These are phyloP conservation scores for Tetrapyrgos nigripes DNA, from an alignment of 1,284 basidiomycete species.

Conservation along the genomic window DNA sequence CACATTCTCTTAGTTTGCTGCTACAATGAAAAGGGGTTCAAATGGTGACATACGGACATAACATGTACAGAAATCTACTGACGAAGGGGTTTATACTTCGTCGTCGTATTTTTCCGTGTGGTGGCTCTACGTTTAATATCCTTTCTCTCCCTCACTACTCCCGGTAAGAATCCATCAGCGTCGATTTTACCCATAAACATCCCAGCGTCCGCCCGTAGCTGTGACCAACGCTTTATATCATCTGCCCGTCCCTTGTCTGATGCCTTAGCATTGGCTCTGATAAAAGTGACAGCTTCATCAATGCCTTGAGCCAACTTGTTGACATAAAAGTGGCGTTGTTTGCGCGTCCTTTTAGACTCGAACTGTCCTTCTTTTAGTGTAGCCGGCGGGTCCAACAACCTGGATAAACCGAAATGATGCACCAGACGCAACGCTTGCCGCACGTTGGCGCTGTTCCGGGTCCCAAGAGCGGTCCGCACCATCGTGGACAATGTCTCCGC, in stretches of 20 bases:
- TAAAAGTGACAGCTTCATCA: constrained; percentile 37
- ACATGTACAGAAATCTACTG: neutral
- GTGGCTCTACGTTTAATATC: neutral
- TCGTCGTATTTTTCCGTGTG: neutral
- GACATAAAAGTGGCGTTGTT: constrained; percentile 39
- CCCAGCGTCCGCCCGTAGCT: constrained; percentile 25
- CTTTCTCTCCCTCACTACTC: neutral
- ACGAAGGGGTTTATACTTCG: neutral
- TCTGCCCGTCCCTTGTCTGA: constrained; percentile 14
- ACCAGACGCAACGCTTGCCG: constrained; percentile 66
- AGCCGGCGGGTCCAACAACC: constrained; percentile 24
- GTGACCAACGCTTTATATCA: constrained; percentile 29
- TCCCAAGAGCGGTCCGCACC: constrained; percentile 57
- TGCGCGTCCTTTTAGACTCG: constrained; percentile 30
- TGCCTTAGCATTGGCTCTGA: constrained; percentile 25
- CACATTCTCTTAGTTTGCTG: neutral
- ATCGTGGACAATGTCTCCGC: constrained; percentile 57
- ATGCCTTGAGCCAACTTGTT: constrained; percentile 45
- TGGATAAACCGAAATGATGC: constrained; percentile 45
- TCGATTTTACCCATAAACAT: neutral
- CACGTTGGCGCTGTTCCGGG: constrained; percentile 52
- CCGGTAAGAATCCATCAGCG: neutral
- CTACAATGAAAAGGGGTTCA: neutral
- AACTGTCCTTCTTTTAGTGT: constrained; percentile 7
- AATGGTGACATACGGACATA: neutral